These are phyloP conservation scores for Linum usitatissimum DNA, from an alignment of 345 rosid species.

Conservation along the genomic window DNA sequence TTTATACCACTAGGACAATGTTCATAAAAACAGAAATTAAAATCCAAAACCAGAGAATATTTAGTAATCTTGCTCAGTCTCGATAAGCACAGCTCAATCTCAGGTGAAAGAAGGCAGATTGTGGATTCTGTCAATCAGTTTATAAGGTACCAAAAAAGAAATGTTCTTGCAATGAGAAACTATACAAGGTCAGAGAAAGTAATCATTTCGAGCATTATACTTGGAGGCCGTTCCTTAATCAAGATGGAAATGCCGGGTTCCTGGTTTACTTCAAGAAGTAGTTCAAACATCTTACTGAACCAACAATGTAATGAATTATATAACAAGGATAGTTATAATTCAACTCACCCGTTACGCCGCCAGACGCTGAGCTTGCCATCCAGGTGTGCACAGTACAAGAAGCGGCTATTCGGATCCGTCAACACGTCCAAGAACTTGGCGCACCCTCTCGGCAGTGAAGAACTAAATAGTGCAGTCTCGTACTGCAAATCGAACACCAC, in stretches of 20 bases:
- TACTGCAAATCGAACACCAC: conserved; percentile 84
- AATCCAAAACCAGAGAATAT: neutral
- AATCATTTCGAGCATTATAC: too few species aligned
- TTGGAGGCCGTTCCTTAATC: neutral
- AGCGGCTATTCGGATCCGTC: conserved; percentile 68
- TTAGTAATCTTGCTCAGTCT: neutral
- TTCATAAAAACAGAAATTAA: too few species aligned
- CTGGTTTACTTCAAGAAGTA: neutral
- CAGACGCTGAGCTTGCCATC: conserved; percentile 92
- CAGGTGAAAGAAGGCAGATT: neutral
- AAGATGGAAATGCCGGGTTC: neutral
- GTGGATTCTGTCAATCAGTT: neutral
- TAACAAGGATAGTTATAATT: too few species aligned
- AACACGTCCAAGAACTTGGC: conserved; percentile 78
- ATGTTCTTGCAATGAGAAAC: too few species aligned
- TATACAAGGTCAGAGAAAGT: neutral
- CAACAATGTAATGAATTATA: neutral
- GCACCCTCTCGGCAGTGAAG: conserved; percentile 81
- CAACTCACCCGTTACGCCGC: conserved; percentile 73
- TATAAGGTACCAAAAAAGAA: too few species aligned
- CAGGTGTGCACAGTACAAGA: conserved; percentile 76
- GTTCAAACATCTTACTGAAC: neutral
- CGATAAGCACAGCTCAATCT: neutral
- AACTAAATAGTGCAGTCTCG: conserved; percentile 42
- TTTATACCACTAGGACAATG: neutral